Evolutionary conservation across 2,329 filamentous ascomycete species (phyloP).

Genomic region (Botrytis paeoniae): DNA sequence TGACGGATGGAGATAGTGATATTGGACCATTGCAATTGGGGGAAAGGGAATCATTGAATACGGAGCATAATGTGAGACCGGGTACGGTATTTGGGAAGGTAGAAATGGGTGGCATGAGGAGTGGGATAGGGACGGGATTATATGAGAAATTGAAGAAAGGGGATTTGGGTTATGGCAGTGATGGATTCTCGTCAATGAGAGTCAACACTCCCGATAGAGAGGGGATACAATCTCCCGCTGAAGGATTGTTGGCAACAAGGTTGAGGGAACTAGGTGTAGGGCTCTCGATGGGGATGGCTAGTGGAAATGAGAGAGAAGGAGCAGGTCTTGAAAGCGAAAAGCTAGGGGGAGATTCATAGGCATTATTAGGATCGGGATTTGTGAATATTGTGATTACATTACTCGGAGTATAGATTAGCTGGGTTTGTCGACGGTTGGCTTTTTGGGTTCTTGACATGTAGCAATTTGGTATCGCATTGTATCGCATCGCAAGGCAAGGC

Average conservation of each 20-base stretch:
- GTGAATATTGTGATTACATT: background rate
- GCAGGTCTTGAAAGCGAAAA: background rate
- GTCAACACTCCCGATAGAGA: constrained; percentile 36
- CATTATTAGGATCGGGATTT: background rate
- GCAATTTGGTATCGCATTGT: background rate
- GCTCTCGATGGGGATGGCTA: constrained; percentile 58
- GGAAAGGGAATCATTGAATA: background rate
- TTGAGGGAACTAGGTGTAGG: constrained; percentile 49
- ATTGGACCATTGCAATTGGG: background rate
- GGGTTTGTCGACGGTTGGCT: background rate
- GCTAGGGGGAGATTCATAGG: too few relatives aligned
- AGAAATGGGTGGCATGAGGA: constrained; percentile 25
- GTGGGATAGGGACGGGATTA: constrained; percentile 36
- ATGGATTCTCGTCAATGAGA: constrained; percentile 45
- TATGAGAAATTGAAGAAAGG: constrained; percentile 70
- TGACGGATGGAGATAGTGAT: background rate
- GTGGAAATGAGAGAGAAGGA: constrained; percentile 53
- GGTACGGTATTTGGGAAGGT: background rate
- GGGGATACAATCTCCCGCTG: constrained; percentile 40
- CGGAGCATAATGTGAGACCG: background rate
- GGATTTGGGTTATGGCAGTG: constrained; percentile 60
- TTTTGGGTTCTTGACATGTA: background rate
- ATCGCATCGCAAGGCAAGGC: background rate
- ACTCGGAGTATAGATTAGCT: background rate
- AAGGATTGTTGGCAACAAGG: constrained; percentile 68